Evolutionary conservation across 2,329 filamentous ascomycete species (phyloP).

Genomic region (Fusarium siculi): DNA sequence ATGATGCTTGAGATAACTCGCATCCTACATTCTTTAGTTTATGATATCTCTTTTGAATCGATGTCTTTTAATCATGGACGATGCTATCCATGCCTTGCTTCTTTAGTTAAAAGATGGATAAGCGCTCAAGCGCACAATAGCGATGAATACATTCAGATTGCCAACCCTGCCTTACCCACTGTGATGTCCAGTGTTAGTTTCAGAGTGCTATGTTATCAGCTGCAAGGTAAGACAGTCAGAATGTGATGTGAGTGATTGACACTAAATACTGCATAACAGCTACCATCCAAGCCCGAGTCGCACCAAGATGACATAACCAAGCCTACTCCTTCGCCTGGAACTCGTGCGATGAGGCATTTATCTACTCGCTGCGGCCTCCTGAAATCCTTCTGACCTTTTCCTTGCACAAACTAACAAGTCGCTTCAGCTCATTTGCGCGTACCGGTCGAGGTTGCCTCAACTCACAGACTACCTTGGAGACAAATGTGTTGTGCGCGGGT

Average conservation of each 20-base stretch:
- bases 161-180: neutral
- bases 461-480: slow-evolving; percentile 44
- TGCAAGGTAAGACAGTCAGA: neutral
- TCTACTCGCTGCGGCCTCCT: slow-evolving; percentile 30
- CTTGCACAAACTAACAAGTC: slow-evolving; percentile 46
- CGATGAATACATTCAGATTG: slow-evolving; percentile 2
- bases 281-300: slow-evolving; percentile 12
- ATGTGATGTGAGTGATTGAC: slow-evolving; percentile 5
- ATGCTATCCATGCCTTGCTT: slow-evolving; percentile 1
- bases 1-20: slow-evolving; percentile 21
- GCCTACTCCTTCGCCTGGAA: neutral
- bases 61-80: slow-evolving; percentile 3
- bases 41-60: neutral
- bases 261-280: slow-evolving; percentile 24
- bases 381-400: slow-evolving; percentile 39
- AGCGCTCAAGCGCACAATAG: slow-evolving; percentile 23
- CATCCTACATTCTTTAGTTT: slow-evolving; percentile 13
- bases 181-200: neutral
- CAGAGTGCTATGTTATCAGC: neutral
- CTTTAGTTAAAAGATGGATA: slow-evolving; percentile 13
- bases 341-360: neutral
- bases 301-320: slow-evolving; percentile 18
- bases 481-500: slow-evolving; percentile 33
- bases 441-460: slow-evolving; percentile 49
- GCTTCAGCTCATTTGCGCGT: slow-evolving; percentile 44